Percentiles rank a stretch among this genome's conserved stretches.
Conservation (phyloP, 1,284 basidiomycete genomes). For the Coniferiporia weirii region DNA sequence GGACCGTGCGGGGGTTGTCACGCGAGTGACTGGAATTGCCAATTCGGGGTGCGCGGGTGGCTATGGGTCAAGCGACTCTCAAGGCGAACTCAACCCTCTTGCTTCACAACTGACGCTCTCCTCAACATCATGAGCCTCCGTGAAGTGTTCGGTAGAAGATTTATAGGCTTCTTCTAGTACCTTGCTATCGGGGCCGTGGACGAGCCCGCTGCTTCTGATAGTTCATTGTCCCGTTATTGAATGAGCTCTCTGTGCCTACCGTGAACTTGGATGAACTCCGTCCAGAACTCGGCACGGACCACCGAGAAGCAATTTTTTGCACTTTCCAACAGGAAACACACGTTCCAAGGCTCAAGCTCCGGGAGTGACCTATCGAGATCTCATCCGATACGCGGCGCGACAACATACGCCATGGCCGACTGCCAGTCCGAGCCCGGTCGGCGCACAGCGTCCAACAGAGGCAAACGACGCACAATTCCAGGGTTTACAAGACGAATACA, state of each 20-base stretch:
- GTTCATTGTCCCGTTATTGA: constrained; percentile 1
- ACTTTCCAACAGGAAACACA: background rate
- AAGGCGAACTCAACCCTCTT: background rate
- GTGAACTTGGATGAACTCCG: background rate
- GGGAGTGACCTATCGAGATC: background rate
- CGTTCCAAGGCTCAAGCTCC: constrained; percentile 10
- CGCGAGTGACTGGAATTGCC: too few species aligned
- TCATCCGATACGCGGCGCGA: background rate
- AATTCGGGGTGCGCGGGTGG: too few species aligned
- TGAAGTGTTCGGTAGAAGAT: background rate
- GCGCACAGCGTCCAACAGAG: background rate
- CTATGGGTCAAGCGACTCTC: background rate
- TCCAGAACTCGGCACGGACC: constrained; percentile 3
- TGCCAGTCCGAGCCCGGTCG: background rate
- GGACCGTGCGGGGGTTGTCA: too few species aligned
- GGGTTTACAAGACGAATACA: background rate
- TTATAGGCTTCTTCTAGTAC: background rate
- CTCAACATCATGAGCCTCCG: background rate
- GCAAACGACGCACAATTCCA: background rate
- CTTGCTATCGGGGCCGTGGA: background rate
- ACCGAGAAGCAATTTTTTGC: constrained; percentile 1
- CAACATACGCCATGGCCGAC: background rate
- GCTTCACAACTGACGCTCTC: background rate
- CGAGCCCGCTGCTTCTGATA: background rate
- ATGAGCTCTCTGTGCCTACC: background rate